phyloP scores from a whole-genome alignment of 2,329 filamentous ascomycete species.

The Alternaria metachromatica region DNA sequence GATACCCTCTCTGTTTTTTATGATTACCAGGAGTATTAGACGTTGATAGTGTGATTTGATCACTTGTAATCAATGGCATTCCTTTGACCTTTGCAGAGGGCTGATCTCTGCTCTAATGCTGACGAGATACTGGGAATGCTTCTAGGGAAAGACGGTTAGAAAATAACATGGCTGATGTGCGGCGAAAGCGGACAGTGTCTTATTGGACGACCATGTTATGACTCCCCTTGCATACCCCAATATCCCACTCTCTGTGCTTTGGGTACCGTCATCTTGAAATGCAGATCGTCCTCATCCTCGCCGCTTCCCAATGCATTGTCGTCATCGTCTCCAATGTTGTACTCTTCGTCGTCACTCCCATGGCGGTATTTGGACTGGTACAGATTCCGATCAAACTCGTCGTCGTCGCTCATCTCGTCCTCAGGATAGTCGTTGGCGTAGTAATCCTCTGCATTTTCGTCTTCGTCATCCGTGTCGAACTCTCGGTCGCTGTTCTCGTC shows the following conservation, averaged over 20 bases:
- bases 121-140: not conserved
- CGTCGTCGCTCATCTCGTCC: constrained; percentile 76
- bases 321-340: constrained; percentile 25
- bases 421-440: constrained; percentile 83
- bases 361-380: constrained; percentile 50
- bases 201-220: not conserved
- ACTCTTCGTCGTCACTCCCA: constrained; percentile 52
- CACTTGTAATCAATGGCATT: not conserved
- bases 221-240: constrained; percentile 32
- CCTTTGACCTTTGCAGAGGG: not conserved
- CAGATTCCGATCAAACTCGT: constrained; percentile 61
- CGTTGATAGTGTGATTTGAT: not conserved
- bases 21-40: not conserved
- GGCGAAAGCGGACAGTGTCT: not conserved
- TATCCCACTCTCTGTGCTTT: constrained; percentile 31
- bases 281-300: constrained; percentile 40
- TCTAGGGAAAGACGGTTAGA: not conserved
- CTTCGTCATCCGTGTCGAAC: constrained; percentile 67
- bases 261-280: constrained; percentile 38
- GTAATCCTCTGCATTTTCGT: constrained; percentile 75
- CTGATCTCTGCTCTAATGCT: not conserved
- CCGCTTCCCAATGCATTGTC: constrained; percentile 28
- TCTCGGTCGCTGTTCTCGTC: constrained; percentile 60
- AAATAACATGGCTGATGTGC: not conserved
- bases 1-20: constrained; percentile 3